These are phyloP conservation scores for Leccinellum luteum DNA, from an alignment of 768 basidiomycete species.

Conservation along the genomic window DNA sequence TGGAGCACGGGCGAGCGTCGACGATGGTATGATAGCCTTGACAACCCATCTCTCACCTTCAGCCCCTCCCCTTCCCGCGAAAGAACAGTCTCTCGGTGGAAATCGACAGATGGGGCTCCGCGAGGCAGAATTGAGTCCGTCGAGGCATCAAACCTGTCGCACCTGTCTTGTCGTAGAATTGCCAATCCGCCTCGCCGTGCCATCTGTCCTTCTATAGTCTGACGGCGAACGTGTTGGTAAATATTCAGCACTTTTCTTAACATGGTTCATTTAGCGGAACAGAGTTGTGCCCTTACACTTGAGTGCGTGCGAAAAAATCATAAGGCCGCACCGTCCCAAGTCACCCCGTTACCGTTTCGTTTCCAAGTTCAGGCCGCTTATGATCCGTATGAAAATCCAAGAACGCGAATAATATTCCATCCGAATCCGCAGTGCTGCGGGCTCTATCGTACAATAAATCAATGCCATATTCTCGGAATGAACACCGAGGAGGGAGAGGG, in stretches of 20 bases:
- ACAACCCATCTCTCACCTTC: not conserved
- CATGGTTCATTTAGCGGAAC: not conserved
- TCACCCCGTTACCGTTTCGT: slow-evolving; percentile 17
- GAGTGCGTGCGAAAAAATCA: slow-evolving; percentile 2
- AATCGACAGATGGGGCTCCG: not conserved
- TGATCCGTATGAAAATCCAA: slow-evolving; percentile 14
- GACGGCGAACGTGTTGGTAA: slow-evolving; percentile 8
- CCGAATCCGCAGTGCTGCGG: slow-evolving; percentile 23
- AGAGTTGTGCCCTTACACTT: not conserved
- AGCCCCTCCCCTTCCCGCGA: not conserved
- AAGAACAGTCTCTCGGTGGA: not conserved
- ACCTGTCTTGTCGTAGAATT: not conserved
- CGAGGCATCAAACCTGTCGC: not conserved
- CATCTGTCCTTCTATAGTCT: slow-evolving; percentile 6
- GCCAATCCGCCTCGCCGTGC: not conserved
- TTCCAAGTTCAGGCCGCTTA: slow-evolving; percentile 13
- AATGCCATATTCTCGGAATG: slow-evolving; percentile 31
- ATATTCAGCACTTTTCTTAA: not conserved
- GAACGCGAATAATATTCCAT: slow-evolving; percentile 33
- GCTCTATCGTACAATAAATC: slow-evolving; percentile 36
- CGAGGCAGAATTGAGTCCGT: not conserved
- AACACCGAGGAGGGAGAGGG: slow-evolving; percentile 12
- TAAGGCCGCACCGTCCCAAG: not conserved
- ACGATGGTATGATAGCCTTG: not conserved
- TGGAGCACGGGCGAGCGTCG: not conserved